phyloP scores from a whole-genome alignment of 1,284 basidiomycete species.

The Ceratobasidium theobromae region DNA sequence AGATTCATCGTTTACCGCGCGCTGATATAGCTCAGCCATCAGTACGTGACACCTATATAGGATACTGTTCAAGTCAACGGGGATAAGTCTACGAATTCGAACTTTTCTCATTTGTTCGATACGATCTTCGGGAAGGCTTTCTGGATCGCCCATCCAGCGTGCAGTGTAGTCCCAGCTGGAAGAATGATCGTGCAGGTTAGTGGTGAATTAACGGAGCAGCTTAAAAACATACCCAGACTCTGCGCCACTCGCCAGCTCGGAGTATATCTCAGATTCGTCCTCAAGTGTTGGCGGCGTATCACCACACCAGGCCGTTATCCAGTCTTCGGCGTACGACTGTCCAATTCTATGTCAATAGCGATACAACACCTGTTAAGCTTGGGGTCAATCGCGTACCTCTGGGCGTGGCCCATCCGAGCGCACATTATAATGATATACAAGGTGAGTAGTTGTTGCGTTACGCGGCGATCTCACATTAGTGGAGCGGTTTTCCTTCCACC shows the following conservation, averaged over 20 bases:
- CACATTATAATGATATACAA: conserved; percentile 72
- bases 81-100: conserved; percentile 59
- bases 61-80: conserved; percentile 83
- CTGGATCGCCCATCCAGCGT: conserved; percentile 18
- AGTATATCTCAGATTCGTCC: conserved; percentile 60
- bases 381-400: conserved; percentile 55
- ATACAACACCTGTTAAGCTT: neutral
- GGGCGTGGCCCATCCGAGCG: conserved; percentile 82
- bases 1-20: conserved; percentile 45
- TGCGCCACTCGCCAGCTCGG: conserved; percentile 83
- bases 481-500: conserved; percentile 82
- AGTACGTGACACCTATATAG: conserved; percentile 65
- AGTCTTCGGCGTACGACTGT: conserved; percentile 59
- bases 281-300: conserved; percentile 44
- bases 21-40: conserved; percentile 65
- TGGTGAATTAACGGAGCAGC: too few relatives aligned
- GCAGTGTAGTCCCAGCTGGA: conserved; percentile 20
- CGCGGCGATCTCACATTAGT: conserved; percentile 72
- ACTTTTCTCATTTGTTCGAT: conserved; percentile 21
- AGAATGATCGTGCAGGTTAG: neutral
- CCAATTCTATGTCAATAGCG: conserved; percentile 35
- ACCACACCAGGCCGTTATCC: conserved; percentile 64
- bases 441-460: conserved; percentile 59
- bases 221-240: conserved; percentile 64
- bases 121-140: neutral